Percentiles rank a stretch among this genome's conserved stretches.
Evolutionary conservation across 148 eudicot genomes (phyloP).

Genomic region (Cornus kousa): DNA sequence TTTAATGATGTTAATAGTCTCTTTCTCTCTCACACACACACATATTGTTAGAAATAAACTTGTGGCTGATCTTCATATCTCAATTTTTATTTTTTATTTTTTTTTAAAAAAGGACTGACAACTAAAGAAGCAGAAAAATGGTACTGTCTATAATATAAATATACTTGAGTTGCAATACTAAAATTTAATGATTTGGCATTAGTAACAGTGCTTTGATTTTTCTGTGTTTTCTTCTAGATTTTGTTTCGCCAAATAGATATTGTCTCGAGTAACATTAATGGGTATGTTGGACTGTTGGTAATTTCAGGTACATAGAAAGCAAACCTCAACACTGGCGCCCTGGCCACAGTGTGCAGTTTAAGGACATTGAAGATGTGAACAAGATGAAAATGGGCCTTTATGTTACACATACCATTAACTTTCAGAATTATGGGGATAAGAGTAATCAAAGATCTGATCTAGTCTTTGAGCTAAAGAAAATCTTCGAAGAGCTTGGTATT

Average conservation of each 20-base stretch:
- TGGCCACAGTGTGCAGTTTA: constrained; percentile 52
- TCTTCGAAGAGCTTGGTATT: constrained; percentile 66
- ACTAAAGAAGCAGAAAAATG: not conserved
- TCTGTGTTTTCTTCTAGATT: not conserved
- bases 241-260: not conserved
- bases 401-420: constrained; percentile 76
- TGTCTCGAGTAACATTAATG: not conserved
- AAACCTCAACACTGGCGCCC: constrained; percentile 81
- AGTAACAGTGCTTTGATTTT: not conserved
- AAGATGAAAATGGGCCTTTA: constrained; percentile 68
- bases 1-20: no score
- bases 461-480: constrained; percentile 65
- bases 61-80: no score
- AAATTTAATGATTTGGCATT: not conserved
- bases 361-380: constrained; percentile 70
- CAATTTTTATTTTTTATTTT: no score
- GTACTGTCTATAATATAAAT: not conserved
- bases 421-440: constrained; percentile 59
- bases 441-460: constrained; percentile 60
- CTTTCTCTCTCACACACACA: no score
- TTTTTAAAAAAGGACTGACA: not conserved
- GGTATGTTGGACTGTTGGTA: not conserved
- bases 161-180: not conserved
- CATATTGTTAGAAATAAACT: no score
- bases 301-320: constrained; percentile 71